phyloP scores from a whole-genome alignment of 352 stramenopile species.

The Phytophthora brassicae region DNA sequence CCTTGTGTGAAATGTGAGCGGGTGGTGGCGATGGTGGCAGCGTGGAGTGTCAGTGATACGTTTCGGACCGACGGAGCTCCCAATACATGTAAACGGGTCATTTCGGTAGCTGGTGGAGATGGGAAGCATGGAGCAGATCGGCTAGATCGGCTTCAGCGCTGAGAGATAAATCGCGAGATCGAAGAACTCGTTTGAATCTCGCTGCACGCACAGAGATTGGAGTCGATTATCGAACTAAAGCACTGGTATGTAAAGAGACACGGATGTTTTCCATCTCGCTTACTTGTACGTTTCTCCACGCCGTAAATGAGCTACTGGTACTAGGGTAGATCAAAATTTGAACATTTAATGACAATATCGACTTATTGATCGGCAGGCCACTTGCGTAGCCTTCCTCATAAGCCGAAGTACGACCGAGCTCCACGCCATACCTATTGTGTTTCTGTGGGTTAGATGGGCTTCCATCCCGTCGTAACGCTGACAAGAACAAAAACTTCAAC shows the following conservation, averaged over 20 bases:
- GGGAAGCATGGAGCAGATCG: constrained; percentile 5
- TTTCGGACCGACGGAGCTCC: not conserved
- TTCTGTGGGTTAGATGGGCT: no score
- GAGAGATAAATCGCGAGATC: constrained; percentile 23
- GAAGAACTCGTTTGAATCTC: constrained; percentile 5
- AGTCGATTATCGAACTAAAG: no score
- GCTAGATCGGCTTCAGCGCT: no score
- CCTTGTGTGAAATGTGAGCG: not conserved
- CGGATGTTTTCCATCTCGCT: not conserved
- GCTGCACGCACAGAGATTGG: not conserved
- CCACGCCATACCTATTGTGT: not conserved
- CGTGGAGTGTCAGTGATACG: constrained; percentile 11
- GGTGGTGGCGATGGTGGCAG: not conserved
- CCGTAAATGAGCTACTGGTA: no score
- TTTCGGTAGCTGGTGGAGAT: constrained; percentile 8
- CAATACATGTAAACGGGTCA: not conserved
- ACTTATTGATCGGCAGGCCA: no score
- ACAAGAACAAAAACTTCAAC: not conserved
- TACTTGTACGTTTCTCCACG: no score
- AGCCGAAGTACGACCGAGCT: no score
- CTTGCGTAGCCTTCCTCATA: not conserved
- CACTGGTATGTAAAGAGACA: not conserved
- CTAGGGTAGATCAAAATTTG: no score
- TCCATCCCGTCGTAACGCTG: no score
- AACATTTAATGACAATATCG: no score